Base-by-base conservation (phyloP, 352 stramenopile genomes). In the Phytophthora pseudosyringae region DNA sequence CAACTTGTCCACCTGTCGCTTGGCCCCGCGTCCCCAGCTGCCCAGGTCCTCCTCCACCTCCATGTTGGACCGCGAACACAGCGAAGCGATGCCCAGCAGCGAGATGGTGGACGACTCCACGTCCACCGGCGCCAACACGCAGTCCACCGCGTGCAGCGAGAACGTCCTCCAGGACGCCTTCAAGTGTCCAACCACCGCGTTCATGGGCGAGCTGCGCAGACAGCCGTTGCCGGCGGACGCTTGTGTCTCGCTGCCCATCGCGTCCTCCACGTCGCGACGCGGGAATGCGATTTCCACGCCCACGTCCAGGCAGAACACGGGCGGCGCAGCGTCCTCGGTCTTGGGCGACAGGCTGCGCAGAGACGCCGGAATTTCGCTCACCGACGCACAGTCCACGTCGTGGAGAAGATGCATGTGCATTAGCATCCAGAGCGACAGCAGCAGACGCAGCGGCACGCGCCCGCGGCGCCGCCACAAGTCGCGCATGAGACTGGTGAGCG, bases 61-160 rank as follows among this genome's bases (percentile, higher is more conserved):
- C 36, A 86, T 59, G 28, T 86, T 86, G 8, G 76, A 75, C 18
- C 76, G 58, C 6, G 74, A 86, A 46, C 77, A 86, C 7, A 83
- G 38, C 0, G 75, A 82, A 6, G 58, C 38, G 11, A 86, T 65
- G 1, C 66, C 69, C 26, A 82, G 63, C 12, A 80, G 53, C 32
- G 68, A 45, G 12, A 79, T 75, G 25, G 63, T 66, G 15, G 67
- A 71, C 16, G 64, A 68, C 35, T 78, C 61, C 6, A 63, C 40
- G 53, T 76, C 58, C 18, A 63, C 16, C 28, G 75, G 71, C 49
- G 79, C 69, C 28, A 72, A 63, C 2, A 75, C 75, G 18, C 76
- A 86, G 55, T 86, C 76, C 21, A 83, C 59, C 1, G 74, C 64
- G 16, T 75, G 78, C 15, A 84, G 38, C 21, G 78, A 79, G 25